Conservation (phyloP, 257 asterid species). For the Eustoma russellianum region DNA sequence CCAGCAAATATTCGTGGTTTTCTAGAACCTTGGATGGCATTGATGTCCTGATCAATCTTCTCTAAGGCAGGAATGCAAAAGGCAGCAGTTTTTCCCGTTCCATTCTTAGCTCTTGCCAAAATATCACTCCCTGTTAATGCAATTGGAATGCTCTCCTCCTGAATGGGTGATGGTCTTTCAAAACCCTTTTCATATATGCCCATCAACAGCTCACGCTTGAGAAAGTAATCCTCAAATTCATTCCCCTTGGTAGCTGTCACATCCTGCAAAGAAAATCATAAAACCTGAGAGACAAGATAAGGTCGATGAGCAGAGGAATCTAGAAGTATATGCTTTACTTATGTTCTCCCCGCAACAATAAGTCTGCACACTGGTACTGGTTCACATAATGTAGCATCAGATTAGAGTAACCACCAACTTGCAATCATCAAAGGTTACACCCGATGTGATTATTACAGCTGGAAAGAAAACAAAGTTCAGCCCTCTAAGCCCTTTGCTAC, state of each 20-base stretch:
- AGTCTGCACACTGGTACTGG: too few species aligned
- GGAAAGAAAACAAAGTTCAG: too few species aligned
- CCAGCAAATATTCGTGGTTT: too few species aligned
- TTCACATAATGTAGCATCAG: too few species aligned
- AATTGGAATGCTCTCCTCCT: constrained; percentile 82
- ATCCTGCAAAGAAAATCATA: constrained; percentile 35
- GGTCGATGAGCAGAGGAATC: too few species aligned
- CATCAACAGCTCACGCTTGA: constrained; percentile 81
- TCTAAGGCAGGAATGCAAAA: constrained; percentile 74
- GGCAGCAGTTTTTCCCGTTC: constrained; percentile 87
- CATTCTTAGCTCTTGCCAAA: constrained; percentile 79
- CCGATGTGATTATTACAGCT: too few species aligned
- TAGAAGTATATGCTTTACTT: too few species aligned
- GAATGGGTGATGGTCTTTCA: constrained; percentile 76
- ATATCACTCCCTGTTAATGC: constrained; percentile 77
- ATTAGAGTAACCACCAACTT: too few species aligned
- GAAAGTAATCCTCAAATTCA: constrained; percentile 77
- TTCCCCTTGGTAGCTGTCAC: constrained; percentile 85
- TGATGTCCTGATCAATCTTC: constrained; percentile 62
- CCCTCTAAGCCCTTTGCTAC: too few species aligned
- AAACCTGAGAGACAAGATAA: not conserved
- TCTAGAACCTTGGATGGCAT: constrained; percentile 53
- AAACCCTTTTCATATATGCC: constrained; percentile 85
- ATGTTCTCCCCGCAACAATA: too few species aligned
- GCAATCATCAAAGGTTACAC: too few species aligned